A percentile compares a stretch with the other conserved stretches of the same genome.
phyloP scores from a whole-genome alignment of 2,329 filamentous ascomycete species.

The Pseudogymnoascus sp. region DNA sequence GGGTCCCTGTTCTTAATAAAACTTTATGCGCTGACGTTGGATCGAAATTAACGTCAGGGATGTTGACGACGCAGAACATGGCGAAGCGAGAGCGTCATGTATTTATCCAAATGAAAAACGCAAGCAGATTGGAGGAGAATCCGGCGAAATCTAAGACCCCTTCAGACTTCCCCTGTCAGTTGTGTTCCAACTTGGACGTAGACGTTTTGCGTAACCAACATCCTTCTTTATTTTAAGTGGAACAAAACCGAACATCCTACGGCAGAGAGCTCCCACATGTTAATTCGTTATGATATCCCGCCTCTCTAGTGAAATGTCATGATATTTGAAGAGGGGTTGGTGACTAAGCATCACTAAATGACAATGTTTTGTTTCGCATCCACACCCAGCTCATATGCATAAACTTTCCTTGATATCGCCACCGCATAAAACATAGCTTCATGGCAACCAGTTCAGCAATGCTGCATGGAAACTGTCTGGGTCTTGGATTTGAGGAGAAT shows the following conservation, averaged over 20 bases:
- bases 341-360: not conserved
- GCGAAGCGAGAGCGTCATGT: not conserved
- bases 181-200: not conserved
- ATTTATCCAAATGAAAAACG: not conserved
- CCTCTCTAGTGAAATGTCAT: not conserved
- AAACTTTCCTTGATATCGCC: slow-evolving; percentile 18
- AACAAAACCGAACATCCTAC: not conserved
- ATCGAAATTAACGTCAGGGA: not conserved
- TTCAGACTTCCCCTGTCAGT: not conserved
- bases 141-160: not conserved
- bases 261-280: not conserved
- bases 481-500: slow-evolving; percentile 48
- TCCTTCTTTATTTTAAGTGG: not conserved
- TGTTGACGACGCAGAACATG: not conserved
- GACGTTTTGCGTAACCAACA: not conserved
- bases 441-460: slow-evolving; percentile 39
- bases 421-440: not conserved
- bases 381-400: not conserved
- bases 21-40: not conserved
- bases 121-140: not conserved
- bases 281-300: not conserved
- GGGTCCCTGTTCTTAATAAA: not conserved
- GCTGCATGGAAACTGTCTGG: slow-evolving; percentile 41
- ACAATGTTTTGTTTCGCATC: not conserved
- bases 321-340: not conserved